Percentiles rank a stretch among this genome's conserved stretches.
Evolutionary conservation across 495 filamentous ascomycete genomes (phyloP).

Genomic region (Penicillium pulvis): DNA sequence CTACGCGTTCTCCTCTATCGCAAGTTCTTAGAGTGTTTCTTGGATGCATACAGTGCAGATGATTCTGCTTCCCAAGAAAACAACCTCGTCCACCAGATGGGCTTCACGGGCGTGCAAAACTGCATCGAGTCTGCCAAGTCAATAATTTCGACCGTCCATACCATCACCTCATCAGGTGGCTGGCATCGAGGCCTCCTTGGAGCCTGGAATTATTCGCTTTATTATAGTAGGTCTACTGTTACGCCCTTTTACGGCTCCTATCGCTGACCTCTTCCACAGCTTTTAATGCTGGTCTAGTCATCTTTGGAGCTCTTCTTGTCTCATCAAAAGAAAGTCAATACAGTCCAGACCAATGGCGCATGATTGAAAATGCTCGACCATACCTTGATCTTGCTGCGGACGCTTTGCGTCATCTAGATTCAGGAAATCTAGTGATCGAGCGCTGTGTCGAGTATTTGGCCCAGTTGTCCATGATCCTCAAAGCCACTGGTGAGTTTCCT

Average conservation of each 20-base stretch:
- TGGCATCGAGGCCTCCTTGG: slow-evolving; percentile 32
- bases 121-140: slow-evolving; percentile 35
- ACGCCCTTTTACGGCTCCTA: not conserved
- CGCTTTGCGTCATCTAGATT: slow-evolving; percentile 36
- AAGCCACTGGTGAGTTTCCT: slow-evolving; percentile 24
- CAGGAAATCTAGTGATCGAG: slow-evolving; percentile 40
- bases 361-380: slow-evolving; percentile 16
- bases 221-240: slow-evolving; percentile 30
- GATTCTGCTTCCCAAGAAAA: slow-evolving; percentile 24
- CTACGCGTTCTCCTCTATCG: slow-evolving; percentile 38
- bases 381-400: slow-evolving; percentile 33
- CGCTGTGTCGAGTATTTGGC: slow-evolving; percentile 37
- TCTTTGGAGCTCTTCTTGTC: slow-evolving; percentile 34
- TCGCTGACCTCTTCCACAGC: slow-evolving; percentile 17
- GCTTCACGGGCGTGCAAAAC: slow-evolving; percentile 35
- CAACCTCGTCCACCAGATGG: slow-evolving; percentile 30
- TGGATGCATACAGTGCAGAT: slow-evolving; percentile 27
- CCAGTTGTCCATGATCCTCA: slow-evolving; percentile 32
- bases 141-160: slow-evolving; percentile 39
- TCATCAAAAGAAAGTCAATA: slow-evolving; percentile 7
- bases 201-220: slow-evolving; percentile 46
- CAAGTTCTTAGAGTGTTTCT: slow-evolving; percentile 34
- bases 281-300: slow-evolving; percentile 39
- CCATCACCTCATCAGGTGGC: slow-evolving; percentile 5
- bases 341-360: slow-evolving; percentile 12